A percentile compares a stretch with the other conserved stretches of the same genome.
Conservation (phyloP, 2,329 filamentous ascomycete genomes). For the Colletotrichum tabaci region DNA sequence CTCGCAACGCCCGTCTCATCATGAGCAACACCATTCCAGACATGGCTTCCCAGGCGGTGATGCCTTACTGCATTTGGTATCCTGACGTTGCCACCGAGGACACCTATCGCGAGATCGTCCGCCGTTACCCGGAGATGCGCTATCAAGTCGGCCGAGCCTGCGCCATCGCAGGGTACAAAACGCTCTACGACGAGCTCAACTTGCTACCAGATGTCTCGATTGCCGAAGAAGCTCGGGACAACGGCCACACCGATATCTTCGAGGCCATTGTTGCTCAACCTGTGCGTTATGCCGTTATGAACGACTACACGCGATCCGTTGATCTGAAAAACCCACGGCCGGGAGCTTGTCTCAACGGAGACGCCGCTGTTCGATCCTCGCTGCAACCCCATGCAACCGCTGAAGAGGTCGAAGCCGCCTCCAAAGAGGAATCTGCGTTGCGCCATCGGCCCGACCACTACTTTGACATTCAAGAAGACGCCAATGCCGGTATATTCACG, state of each 20-base stretch:
- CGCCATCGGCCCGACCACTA: neutral
- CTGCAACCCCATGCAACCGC: neutral
- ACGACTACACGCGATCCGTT: conserved; percentile 53
- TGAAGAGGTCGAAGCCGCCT: neutral
- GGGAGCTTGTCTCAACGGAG: conserved; percentile 50
- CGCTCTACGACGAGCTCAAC: conserved; percentile 53
- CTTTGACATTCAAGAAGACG: conserved; percentile 51
- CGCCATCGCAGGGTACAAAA: conserved; percentile 54
- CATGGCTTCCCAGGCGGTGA: conserved; percentile 42
- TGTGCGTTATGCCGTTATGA: conserved; percentile 51
- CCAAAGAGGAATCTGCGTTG: neutral
- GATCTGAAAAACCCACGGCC: neutral
- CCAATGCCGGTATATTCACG: conserved; percentile 36
- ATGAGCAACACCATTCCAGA: conserved; percentile 52
- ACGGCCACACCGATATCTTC: conserved; percentile 45
- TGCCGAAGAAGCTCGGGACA: conserved; percentile 56
- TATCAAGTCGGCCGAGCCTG: conserved; percentile 57
- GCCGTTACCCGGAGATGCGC: conserved; percentile 51
- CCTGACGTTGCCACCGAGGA: conserved; percentile 54
- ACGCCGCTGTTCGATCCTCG: conserved; percentile 49
- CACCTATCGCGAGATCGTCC: conserved; percentile 53
- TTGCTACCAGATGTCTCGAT: conserved; percentile 54
- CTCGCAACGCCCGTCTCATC: conserved; percentile 41
- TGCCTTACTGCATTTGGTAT: conserved; percentile 59
- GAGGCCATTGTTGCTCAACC: conserved; percentile 50